Percentiles rank a stretch among this genome's conserved stretches.
Evolutionary conservation across 1,284 basidiomycete genomes (phyloP).

Genomic region (Trichosporon coremiiforme): DNA sequence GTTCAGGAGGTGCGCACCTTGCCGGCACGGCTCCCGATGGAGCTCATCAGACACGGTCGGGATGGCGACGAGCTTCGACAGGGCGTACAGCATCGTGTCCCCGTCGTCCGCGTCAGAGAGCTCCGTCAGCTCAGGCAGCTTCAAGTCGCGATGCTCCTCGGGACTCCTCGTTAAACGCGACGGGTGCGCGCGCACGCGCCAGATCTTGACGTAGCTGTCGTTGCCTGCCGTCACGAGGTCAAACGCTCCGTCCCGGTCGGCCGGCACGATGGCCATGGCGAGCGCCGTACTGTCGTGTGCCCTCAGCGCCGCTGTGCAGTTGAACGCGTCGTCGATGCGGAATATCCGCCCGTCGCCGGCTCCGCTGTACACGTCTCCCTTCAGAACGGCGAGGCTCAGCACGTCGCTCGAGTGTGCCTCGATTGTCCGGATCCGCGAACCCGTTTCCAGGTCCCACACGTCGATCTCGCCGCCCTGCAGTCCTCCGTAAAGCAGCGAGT

Average conservation of each 20-base stretch:
- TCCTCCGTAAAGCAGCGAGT: conserved; percentile 84
- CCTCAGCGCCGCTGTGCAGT: conserved; percentile 75
- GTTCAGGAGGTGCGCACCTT: conserved; percentile 85
- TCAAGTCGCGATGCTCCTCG: conserved; percentile 14
- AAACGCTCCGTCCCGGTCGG: conserved; percentile 33
- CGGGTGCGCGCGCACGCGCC: conserved; percentile 21
- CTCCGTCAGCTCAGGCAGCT: conserved; percentile 29
- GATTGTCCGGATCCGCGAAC: conserved; percentile 79
- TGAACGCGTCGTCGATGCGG: conserved; percentile 79
- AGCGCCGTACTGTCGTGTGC: conserved; percentile 79
- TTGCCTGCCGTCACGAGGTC: conserved; percentile 78
- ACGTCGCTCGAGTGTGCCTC: conserved; percentile 85
- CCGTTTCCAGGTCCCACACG: conserved; percentile 88
- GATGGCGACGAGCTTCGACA: conserved; percentile 84
- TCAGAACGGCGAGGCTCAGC: conserved; percentile 72
- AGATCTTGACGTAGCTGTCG: conserved; percentile 77
- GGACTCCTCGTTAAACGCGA: neutral
- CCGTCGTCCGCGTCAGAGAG: conserved; percentile 49
- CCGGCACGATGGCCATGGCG: conserved; percentile 64
- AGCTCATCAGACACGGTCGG: conserved; percentile 76
- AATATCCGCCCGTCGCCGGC: conserved; percentile 80
- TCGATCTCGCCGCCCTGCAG: conserved; percentile 92
- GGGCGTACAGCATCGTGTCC: conserved; percentile 63
- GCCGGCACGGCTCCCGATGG: conserved; percentile 77
- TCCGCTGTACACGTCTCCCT: conserved; percentile 77